Evolutionary conservation across 2,329 filamentous ascomycete genomes (phyloP), one percentile per base, ranked within the genome.

Genomic region (Microsporum ferrugineum): DNA sequence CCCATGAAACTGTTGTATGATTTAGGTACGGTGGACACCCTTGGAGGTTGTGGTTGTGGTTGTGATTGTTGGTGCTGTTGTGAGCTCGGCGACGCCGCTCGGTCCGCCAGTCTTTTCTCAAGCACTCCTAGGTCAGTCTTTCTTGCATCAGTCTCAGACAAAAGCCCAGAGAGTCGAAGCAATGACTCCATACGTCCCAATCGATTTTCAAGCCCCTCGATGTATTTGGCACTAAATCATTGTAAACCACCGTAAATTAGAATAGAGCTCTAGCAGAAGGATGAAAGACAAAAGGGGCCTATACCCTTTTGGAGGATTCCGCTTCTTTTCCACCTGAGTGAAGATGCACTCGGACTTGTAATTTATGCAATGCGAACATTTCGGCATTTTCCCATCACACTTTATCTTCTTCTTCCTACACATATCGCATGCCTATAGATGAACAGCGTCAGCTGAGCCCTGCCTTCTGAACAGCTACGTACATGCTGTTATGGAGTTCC

Each of bases 291-390:
- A n/a, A 29, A 27, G 57, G 27, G 7, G 41, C 38, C 73, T 82
- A 66, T 82, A 95, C 91, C 94, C 92, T 80, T 97, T 99, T 0
- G 92, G 94, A 59, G 94, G 92, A 73, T 88, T 94, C 62, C 94
- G 84, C 81, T 99, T 99, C 85, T 99, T 99, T 78, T 99, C 94
- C 41, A 97, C 91, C 72, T 96, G 91, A 0, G 94, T 97, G 72
- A 97, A 97, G 68, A 96, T 84, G 74, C 92, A 99, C 69, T 96
- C 91, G 3, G 91, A 96, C 80, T 96, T 96, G 80, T 96, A 96
- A 74, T 96, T 97, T 73, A 88, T 88, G 74, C 92, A 99, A 76
- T 97, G 94, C 5, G 89, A 91, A 76, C 94, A 99, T 63, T 91
- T 86, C 41, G 94, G 92, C 76, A 95, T 84, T 77, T 95, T 96